A percentile compares a stretch with the other conserved stretches of the same genome.
These are phyloP conservation scores for Taiozyma sp. DNA, from an alignment of 1,139 yeast genomes.

Conservation along the genomic window DNA sequence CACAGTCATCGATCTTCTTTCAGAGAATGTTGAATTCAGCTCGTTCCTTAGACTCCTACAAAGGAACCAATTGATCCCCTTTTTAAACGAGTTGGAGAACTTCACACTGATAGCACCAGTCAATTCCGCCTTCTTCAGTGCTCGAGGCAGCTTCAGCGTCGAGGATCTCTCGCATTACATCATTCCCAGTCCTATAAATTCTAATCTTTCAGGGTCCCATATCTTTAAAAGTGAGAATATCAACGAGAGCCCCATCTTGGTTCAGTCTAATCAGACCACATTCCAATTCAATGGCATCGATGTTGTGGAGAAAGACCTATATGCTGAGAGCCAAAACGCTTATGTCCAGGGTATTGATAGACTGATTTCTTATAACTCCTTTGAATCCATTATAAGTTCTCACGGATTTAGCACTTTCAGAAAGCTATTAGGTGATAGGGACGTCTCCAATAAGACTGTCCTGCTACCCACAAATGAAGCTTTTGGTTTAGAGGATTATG, in stretches of 20 bases:
- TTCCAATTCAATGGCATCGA: conserved; percentile 43
- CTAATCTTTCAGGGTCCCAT: conserved; percentile 26
- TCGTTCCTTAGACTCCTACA: conserved; percentile 65
- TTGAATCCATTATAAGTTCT: neutral
- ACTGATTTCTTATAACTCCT: conserved; percentile 20
- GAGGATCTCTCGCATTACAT: conserved; percentile 24
- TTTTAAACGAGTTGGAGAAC: conserved; percentile 58
- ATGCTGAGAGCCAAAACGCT: conserved; percentile 67
- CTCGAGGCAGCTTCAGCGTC: neutral
- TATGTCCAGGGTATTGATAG: conserved; percentile 69
- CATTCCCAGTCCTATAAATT: conserved; percentile 23
- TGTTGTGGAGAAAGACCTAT: conserved; percentile 59
- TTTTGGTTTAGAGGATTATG: conserved; percentile 38
- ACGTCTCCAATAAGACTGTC: conserved; percentile 25
- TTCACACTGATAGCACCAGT: conserved; percentile 83
- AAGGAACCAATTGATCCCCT: conserved; percentile 61
- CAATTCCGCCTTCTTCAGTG: conserved; percentile 65
- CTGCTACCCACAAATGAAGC: conserved; percentile 43
- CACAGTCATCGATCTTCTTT: conserved; percentile 72
- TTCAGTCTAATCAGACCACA: conserved; percentile 2
- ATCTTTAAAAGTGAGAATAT: conserved; percentile 14
- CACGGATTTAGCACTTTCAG: conserved; percentile 2
- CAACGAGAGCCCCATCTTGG: neutral
- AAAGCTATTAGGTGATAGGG: conserved; percentile 1
- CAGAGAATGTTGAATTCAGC: conserved; percentile 71